phyloP scores from a whole-genome alignment of 805 yeast species.

The Candida silvicultrix region DNA sequence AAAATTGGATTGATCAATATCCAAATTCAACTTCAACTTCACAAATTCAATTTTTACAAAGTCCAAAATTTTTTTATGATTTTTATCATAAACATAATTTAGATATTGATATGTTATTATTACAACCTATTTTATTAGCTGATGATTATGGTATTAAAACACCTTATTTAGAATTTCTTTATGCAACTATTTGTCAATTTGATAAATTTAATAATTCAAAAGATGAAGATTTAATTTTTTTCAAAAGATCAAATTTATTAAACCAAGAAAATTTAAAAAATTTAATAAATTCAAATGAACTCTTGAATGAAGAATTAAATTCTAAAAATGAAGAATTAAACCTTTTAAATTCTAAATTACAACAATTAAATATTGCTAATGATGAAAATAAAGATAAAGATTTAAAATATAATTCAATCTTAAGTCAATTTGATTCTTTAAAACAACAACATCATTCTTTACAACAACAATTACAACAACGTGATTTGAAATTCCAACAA shows the following conservation, averaged over 20 bases:
- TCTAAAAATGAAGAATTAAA: constrained; percentile 2
- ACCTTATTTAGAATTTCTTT: constrained; percentile 84
- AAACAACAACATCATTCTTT: background rate
- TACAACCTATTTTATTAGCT: constrained; percentile 86
- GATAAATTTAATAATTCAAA: constrained; percentile 25
- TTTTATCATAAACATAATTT: constrained; percentile 51
- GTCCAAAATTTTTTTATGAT: constrained; percentile 62
- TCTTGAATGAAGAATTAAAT: constrained; percentile 3
- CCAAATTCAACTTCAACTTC: constrained; percentile 21
- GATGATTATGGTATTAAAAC: constrained; percentile 83
- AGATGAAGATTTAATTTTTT: constrained; percentile 12
- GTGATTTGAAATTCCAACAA: constrained; percentile 3
- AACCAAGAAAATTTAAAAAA: background rate
- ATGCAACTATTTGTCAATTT: constrained; percentile 68
- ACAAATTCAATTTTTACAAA: constrained; percentile 29
- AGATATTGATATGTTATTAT: constrained; percentile 66
- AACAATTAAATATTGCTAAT: background rate
- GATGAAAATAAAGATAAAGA: constrained; percentile 1
- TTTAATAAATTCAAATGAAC: constrained; percentile 6
- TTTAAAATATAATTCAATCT: background rate
- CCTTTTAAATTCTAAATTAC: background rate
- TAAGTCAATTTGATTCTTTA: background rate
- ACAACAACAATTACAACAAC: constrained; percentile 5
- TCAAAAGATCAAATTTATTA: constrained; percentile 20
- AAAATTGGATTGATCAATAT: constrained; percentile 43